These are phyloP conservation scores for Speleostelium caveatum DNA, from an alignment of 78 protist genomes.

Conservation along the genomic window DNA sequence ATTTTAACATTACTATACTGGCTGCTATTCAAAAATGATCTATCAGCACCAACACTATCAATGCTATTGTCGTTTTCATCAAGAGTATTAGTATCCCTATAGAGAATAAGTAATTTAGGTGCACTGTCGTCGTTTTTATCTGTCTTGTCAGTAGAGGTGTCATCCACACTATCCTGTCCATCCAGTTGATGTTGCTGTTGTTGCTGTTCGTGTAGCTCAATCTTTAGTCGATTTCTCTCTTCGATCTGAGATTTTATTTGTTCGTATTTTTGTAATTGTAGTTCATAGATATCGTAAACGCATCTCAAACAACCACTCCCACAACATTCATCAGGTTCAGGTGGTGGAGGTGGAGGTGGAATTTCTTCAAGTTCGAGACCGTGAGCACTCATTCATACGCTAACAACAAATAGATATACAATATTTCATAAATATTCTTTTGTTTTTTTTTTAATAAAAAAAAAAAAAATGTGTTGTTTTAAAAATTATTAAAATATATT, in stretches of 20 bases:
- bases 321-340: slow-evolving; percentile 67
- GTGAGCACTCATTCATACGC: neutral
- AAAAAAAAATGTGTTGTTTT: neutral
- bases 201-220: neutral
- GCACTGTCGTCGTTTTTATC: neutral
- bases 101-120: neutral
- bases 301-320: slow-evolving; percentile 69
- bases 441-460: too few species aligned
- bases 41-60: neutral
- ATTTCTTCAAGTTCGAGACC: slow-evolving; percentile 16
- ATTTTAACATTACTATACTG: slow-evolving; percentile 1
- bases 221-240: neutral
- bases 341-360: slow-evolving; percentile 34
- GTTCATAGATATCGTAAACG: slow-evolving; percentile 58
- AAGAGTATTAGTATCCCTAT: neutral
- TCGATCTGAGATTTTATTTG: neutral
- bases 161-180: neutral
- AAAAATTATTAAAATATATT: too few species aligned
- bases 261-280: slow-evolving; percentile 22
- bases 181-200: neutral
- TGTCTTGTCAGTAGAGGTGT: neutral
- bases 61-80: neutral
- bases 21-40: neutral
- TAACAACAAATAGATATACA: neutral
- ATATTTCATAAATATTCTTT: neutral